Conservation (phyloP, 1,284 basidiomycete species). For the Tylopilus sp. region DNA sequence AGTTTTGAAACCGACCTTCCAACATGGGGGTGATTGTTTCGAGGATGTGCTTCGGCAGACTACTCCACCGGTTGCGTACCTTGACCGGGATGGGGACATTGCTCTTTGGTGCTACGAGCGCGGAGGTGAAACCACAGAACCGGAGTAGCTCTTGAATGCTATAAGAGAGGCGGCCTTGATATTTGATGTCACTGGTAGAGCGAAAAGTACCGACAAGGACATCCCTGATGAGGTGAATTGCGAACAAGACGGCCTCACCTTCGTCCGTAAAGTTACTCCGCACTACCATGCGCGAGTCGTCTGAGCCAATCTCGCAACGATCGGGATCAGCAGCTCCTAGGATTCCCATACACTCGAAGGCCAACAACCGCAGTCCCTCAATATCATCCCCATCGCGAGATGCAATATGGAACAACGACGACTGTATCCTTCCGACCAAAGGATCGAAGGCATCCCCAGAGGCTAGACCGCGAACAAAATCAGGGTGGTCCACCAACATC, state of each 20-base stretch:
- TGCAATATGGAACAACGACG: slow-evolving; percentile 69
- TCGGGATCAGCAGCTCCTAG: slow-evolving; percentile 96
- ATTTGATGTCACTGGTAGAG: slow-evolving; percentile 90
- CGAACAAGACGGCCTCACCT: slow-evolving; percentile 79
- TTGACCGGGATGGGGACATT: slow-evolving; percentile 59
- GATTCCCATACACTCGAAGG: slow-evolving; percentile 92
- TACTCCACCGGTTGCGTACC: slow-evolving; percentile 74
- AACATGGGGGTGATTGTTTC: slow-evolving; percentile 91
- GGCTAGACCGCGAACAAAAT: slow-evolving; percentile 60
- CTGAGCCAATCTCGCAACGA: slow-evolving; percentile 71
- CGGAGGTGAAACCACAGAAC: slow-evolving; percentile 84
- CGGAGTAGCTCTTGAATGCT: slow-evolving; percentile 91
- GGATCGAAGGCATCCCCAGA: slow-evolving; percentile 88
- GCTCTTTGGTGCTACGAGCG: slow-evolving; percentile 54
- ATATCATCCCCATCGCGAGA: slow-evolving; percentile 78
- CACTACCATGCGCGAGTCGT: slow-evolving; percentile 71
- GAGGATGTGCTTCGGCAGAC: slow-evolving; percentile 78
- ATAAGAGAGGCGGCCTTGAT: slow-evolving; percentile 88
- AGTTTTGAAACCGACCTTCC: slow-evolving; percentile 65
- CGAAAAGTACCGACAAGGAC: slow-evolving; percentile 91
- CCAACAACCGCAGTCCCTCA: slow-evolving; percentile 64
- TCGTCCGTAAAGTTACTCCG: slow-evolving; percentile 83
- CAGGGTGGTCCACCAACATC: slow-evolving; percentile 52
- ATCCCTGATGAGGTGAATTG: slow-evolving; percentile 82
- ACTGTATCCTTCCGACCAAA: slow-evolving; percentile 69